These are phyloP conservation scores for Trapa bicornis DNA, from an alignment of 345 rosid species.

Conservation along the genomic window DNA sequence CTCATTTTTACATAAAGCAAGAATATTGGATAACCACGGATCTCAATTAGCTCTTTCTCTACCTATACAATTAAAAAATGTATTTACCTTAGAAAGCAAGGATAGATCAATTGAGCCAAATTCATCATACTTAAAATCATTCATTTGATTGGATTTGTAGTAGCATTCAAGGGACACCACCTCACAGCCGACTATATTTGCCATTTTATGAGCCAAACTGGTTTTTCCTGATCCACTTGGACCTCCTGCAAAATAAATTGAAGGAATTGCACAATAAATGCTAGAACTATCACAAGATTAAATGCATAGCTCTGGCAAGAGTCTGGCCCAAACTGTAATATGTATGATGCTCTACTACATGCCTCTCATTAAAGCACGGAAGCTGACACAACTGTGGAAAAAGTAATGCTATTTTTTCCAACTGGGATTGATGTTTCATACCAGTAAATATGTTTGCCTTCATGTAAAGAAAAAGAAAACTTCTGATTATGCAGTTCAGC, in stretches of 20 bases:
- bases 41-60: neutral
- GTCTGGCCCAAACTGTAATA: neutral
- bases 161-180: slow-evolving; percentile 98
- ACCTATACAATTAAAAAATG: too few relatives aligned
- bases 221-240: slow-evolving; percentile 99
- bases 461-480: neutral
- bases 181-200: slow-evolving; percentile 97
- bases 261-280: neutral
- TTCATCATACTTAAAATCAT: slow-evolving; percentile 87
- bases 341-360: neutral
- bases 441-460: neutral
- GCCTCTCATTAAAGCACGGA: neutral
- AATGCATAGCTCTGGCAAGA: neutral
- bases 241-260: slow-evolving; percentile 56
- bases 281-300: neutral
- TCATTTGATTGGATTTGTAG: slow-evolving; percentile 71
- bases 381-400: neutral
- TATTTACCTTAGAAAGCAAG: slow-evolving; percentile 75
- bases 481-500: neutral
- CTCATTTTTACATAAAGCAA: neutral
- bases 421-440: neutral
- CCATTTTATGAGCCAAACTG: slow-evolving; percentile 99
- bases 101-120: slow-evolving; percentile 77
- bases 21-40: neutral
- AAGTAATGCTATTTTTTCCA: neutral